A percentile compares a stretch with the other conserved stretches of the same genome.
phyloP scores from a whole-genome alignment of 116 monocot genomes.

The Trichopus zeylanicus region DNA sequence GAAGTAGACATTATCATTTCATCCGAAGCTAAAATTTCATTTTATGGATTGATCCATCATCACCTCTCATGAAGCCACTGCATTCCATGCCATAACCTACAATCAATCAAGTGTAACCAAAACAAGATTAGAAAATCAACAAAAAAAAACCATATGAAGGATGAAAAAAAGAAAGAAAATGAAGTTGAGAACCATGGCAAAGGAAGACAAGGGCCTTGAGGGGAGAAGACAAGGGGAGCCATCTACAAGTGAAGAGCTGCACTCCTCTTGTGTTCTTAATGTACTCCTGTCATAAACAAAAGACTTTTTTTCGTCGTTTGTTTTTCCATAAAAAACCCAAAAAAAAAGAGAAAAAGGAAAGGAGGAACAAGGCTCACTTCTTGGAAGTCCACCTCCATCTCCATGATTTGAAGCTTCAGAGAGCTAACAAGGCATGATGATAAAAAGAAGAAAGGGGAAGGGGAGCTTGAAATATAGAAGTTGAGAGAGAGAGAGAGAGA shows the following conservation, averaged over 20 bases:
- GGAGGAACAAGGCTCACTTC: conserved; percentile 14
- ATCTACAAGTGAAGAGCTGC: conserved; percentile 85
- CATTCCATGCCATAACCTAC: conserved; percentile 97
- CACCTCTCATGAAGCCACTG: conserved; percentile 95
- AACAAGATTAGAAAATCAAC: background rate
- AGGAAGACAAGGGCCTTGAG: conserved; percentile 90
- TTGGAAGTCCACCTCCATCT: conserved; percentile 37
- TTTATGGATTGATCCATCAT: background rate
- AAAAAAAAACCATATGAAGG: background rate
- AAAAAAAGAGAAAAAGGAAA: background rate
- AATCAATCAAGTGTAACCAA: conserved; percentile 1
- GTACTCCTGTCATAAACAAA: conserved; percentile 37
- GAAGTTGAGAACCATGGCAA: conserved; percentile 59
- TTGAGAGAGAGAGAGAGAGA: conserved; percentile 4
- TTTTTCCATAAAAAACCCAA: background rate
- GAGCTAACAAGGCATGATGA: background rate
- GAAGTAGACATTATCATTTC: no score
- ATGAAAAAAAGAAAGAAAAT: background rate
- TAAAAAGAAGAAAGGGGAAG: no score
- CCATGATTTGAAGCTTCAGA: background rate
- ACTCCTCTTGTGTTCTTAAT: conserved; percentile 75
- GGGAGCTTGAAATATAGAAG: background rate
- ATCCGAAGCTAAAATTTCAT: no score
- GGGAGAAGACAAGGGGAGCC: conserved; percentile 55
- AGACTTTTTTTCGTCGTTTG: background rate